Evolutionary conservation across 768 basidiomycete genomes (phyloP), one percentile per base, ranked within the genome.

Genomic region (Mycena indigotica): DNA sequence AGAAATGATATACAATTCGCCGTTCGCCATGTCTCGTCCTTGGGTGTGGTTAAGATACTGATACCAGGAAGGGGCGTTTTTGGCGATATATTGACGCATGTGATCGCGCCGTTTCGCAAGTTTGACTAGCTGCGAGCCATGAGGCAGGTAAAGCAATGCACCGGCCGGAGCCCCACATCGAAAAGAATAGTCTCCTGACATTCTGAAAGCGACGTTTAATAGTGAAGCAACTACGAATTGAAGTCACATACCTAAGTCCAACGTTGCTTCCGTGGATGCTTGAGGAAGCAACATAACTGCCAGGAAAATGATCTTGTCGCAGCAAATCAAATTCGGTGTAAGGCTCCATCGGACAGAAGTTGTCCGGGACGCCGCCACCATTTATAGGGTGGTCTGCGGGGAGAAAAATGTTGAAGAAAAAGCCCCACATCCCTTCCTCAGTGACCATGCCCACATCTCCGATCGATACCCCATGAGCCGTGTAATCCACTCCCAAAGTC

Each of bases 371-470:
- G 17, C 66, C 60, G 3, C 57, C 56, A 3, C 28, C 49, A 30
- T 74, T 66, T 46, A 73, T 60, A 39, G 68, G 67, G 52, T 70
- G 52, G 28, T 48, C 50, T 23, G 48, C 28, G 29, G 72, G 61
- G 3, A 69, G 52, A 32, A 67, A 71, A 23, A 73, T 60, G 51
- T 73, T 74, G 64, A 76, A 76, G 35, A 74, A 67, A 28, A 68
- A 58, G 28, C 72, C 72, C 21, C 74, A 74, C 13, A 52, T 53
- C 30, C 72, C 73, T 46, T 66, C 64, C 13, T 64, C 64, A 5
- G 66, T 57, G 17, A 75, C 51, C 8, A 71, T 57, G 24, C 72
- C 71, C 13, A 75, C 69, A 44, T 75, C 75, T 5, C 74, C 74
- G 35, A 75, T 72, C n/a, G 54, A 61, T 25, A 70, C 60, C 0